Base-by-base conservation (phyloP, 345 rosid species). In the Trapa incisa region DNA sequence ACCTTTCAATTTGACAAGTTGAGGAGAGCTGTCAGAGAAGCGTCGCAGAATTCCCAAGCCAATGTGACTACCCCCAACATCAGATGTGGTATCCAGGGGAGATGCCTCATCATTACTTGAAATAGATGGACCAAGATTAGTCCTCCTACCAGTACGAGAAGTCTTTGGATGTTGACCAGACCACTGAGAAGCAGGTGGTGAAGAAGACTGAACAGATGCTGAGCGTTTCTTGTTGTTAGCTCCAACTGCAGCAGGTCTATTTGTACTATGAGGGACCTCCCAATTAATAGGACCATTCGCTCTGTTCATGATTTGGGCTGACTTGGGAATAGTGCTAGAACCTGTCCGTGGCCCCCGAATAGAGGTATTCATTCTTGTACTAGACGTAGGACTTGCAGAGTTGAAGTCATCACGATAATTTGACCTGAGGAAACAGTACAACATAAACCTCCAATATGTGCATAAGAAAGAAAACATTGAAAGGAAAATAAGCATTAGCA, bases 161-260 rank as follows among this genome's bases (percentile, higher is more conserved):
- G 74, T 91, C 83, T 94, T 94, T 76, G 80, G 92, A 57, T 89
- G 96, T 74, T 65, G 67, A 12, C 97, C 86, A 87, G 96, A 75
- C 87, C 78, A 70, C 89, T 96, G 91, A 71, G 90, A 86, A 73
- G 85, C 86, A 54, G 96, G 88, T 68, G 96, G 95, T 70, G 97
- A 86, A 65, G 97, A 86, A 70, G 97, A 85, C 65, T 72, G 82
- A 67, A 83, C 73, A 37, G 96, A 80, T 54, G 84, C 48, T 67
- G 82, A 71, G 67, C 93, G 97, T 67, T 86, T 94, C 72, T 89
- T 91, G 61, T 80, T 86, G 77, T 83, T 87, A 75, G 75, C 71
- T 72, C 88, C 99, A 60, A 81, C 74, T 68, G 86, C 65, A 47
- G 84, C 73, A 69, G 91, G 86, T 80, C 91, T 86, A 81, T 76